phyloP scores from a whole-genome alignment of 306 rosid species.

The Pueraria montana region DNA sequence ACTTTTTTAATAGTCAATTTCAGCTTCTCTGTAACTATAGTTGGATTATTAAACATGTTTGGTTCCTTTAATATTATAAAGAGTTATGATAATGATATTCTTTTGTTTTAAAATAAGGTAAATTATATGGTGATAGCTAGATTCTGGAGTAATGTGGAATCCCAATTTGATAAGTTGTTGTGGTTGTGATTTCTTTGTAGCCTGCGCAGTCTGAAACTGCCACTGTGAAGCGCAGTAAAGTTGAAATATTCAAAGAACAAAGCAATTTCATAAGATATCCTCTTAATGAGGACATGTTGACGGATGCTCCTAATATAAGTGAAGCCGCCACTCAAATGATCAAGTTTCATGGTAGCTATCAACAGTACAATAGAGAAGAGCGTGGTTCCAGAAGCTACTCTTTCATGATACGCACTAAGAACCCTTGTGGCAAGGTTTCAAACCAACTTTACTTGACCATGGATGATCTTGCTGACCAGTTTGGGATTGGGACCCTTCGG shows the following conservation, averaged over 20 bases:
- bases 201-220: constrained; percentile 68
- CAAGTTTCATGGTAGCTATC: constrained; percentile 98
- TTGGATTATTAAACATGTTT: neutral
- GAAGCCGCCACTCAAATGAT: constrained; percentile 94
- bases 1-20: neutral
- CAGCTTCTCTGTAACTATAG: neutral
- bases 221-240: constrained; percentile 90
- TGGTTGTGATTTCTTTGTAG: constrained; percentile 52
- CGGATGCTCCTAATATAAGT: constrained; percentile 85
- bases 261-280: constrained; percentile 93
- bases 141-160: constrained; percentile 9
- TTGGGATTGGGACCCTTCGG: constrained; percentile 97
- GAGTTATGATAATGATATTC: neutral
- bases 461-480: constrained; percentile 99
- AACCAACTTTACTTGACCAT: constrained; percentile 92
- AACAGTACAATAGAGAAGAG: constrained; percentile 92
- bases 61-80: neutral
- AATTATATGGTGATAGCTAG: neutral
- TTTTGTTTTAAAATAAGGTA: neutral
- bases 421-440: constrained; percentile 94
- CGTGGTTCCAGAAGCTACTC: constrained; percentile 87
- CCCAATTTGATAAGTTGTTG: neutral
- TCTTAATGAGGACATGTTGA: constrained; percentile 89
- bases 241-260: constrained; percentile 94
- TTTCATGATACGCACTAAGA: constrained; percentile 97